Evolutionary conservation across 768 basidiomycete species (phyloP).

Genomic region (Boletus fagicola): DNA sequence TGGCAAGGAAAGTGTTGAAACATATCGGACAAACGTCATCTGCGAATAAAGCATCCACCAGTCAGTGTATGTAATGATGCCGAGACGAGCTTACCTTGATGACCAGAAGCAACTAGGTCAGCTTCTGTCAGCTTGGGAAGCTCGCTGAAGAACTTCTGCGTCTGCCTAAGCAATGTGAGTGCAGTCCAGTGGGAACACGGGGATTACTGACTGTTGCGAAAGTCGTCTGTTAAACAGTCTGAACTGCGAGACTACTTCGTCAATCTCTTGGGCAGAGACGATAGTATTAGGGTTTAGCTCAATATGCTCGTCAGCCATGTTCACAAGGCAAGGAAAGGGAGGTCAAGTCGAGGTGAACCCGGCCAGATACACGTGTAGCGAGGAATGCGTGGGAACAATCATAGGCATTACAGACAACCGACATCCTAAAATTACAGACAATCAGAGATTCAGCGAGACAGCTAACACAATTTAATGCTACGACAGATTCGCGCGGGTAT

Average conservation of each 20-base stretch:
- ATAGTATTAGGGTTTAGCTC: constrained; percentile 7
- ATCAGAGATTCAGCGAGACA: constrained; percentile 32
- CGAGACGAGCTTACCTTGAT: constrained; percentile 39
- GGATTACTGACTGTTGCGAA: constrained; percentile 27
- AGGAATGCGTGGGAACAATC: constrained; percentile 29
- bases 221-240: constrained; percentile 25
- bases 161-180: constrained; percentile 30
- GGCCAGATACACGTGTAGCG: constrained; percentile 10
- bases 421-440: constrained; percentile 26
- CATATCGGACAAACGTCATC: constrained; percentile 78
- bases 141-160: constrained; percentile 38
- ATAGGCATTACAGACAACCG: constrained; percentile 21
- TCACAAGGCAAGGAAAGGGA: not conserved
- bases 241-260: constrained; percentile 32
- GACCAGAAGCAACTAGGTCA: constrained; percentile 46
- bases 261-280: constrained; percentile 30
- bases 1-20: constrained; percentile 61
- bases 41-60: constrained; percentile 25
- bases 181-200: not conserved
- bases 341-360: not conserved
- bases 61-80: not conserved
- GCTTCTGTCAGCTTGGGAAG: constrained; percentile 53
- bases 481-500: constrained; percentile 25
- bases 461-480: constrained; percentile 21
- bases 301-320: constrained; percentile 24